Conservation (phyloP, 2,329 filamentous ascomycete genomes). For the Colletotrichum sp. region DNA sequence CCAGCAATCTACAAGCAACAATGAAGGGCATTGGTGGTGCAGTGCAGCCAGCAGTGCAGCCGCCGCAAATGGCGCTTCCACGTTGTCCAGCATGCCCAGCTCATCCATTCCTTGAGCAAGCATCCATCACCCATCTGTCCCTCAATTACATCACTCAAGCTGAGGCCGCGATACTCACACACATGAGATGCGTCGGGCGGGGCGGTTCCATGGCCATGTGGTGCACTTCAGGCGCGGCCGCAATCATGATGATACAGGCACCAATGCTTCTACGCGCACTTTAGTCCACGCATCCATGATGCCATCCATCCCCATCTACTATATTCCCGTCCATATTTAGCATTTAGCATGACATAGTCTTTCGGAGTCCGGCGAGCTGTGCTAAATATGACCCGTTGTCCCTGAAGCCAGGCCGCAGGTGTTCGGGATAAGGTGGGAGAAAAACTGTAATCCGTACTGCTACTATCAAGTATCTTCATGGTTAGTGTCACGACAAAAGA, state of each 20-base stretch:
- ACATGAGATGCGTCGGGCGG: not conserved
- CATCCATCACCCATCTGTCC: not conserved
- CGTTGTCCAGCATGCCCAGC: not conserved
- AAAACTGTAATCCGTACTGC: not conserved
- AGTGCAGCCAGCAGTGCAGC: not conserved
- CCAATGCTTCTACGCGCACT: not conserved
- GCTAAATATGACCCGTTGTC: not conserved
- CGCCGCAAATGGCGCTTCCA: not conserved
- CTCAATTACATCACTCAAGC: not conserved
- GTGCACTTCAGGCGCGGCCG: not conserved
- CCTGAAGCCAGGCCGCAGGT: not conserved
- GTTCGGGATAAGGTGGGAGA: not conserved
- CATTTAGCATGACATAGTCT: conserved; percentile 1
- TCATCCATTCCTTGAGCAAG: not conserved
- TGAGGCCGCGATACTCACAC: not conserved
- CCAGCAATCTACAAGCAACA: conserved; percentile 16
- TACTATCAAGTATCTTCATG: not conserved
- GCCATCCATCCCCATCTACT: not conserved
- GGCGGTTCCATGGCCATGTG: not conserved
- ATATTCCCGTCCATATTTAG: conserved; percentile 4
- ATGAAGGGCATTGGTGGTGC: not conserved
- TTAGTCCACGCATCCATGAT: not conserved
- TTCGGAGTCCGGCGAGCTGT: conserved; percentile 8
- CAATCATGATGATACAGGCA: conserved; percentile 9
- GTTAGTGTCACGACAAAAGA: not conserved